Base-by-base conservation (phyloP, 2,329 filamentous ascomycete genomes). In the Biscogniauxia sp. region DNA sequence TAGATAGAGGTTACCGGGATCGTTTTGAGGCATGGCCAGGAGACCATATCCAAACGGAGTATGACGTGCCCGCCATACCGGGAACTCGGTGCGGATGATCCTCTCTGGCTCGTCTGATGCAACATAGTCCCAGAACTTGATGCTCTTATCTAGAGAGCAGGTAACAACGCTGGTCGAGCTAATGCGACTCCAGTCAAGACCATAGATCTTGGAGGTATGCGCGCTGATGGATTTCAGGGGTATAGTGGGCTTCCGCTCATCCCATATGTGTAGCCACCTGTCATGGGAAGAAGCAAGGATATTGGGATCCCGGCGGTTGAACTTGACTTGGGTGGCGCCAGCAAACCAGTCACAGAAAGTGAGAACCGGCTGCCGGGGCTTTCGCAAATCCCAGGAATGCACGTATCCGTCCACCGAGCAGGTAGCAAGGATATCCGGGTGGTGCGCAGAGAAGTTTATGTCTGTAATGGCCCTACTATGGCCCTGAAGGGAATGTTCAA, bases 331-430 rank as follows among this genome's bases (percentile, higher is more conserved):
- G 0, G 93, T 96, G 11, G 93, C 93, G 51, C 93, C 93, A 28
- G 93, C 92, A 72, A 93, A 92, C 91, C 93, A 97, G 77, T 97
- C 93, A 62, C 90, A 94, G 71, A 95, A 96, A 0, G 88, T 92
- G 59, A 93, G 81, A 9, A 86, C 90, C 7, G 92, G 91, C 65
- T 89, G 85, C 51, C 83, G 82, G 0, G 92, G 88, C 55, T 84
- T 83, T 41, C 93, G 86, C 53, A 97, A 79, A 76, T 97, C 93
- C 92, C 94, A 97, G 70, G 88, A 92, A 74, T 96, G 92, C 8
- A 97, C 91, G 70, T 93, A 96, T 55, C 93, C 95, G 75, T 97
- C 93, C 28, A 97, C 91, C 3, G 92, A 91, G 74, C 93, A 97
- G 0, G 94, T 97, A 9, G 93, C 91, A 17, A 97, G 84, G 51